A percentile compares a stretch with the other conserved stretches of the same genome.
Evolutionary conservation across 176 grass and related monocot species (phyloP).

Genomic region (Eleusine coracana): DNA sequence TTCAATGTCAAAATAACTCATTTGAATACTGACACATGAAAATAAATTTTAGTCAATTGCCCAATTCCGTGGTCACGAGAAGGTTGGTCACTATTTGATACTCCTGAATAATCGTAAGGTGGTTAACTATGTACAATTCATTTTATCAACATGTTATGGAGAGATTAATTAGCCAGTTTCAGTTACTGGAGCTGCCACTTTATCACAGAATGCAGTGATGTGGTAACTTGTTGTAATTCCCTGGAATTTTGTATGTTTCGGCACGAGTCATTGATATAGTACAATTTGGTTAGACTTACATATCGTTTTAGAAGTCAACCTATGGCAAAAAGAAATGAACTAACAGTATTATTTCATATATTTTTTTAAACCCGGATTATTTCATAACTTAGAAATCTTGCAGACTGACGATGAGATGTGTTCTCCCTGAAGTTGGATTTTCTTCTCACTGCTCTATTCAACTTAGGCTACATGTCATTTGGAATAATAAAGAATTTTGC

Average conservation of each 20-base stretch:
- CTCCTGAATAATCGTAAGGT: neutral
- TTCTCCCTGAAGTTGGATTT: too few species aligned
- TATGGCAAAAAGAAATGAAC: neutral
- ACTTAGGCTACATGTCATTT: too few species aligned
- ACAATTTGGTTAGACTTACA: neutral
- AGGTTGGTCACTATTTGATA: neutral
- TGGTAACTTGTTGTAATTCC: neutral
- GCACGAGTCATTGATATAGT: neutral
- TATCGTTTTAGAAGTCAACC: neutral
- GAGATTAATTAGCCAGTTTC: neutral
- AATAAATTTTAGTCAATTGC: neutral
- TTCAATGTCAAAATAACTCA: neutral
- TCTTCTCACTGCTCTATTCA: too few species aligned
- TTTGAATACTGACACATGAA: neutral
- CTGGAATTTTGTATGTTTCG: neutral
- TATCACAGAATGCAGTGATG: neutral
- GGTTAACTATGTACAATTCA: neutral
- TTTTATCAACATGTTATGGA: neutral
- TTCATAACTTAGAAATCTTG: too few species aligned
- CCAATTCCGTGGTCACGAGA: constrained; percentile 10
- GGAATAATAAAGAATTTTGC: too few species aligned
- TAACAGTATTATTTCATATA: neutral
- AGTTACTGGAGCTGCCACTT: neutral
- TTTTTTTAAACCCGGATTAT: too few species aligned
- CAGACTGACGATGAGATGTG: too few species aligned